phyloP scores from a whole-genome alignment of 768 basidiomycete species.

The Mycena sanguinolenta region DNA sequence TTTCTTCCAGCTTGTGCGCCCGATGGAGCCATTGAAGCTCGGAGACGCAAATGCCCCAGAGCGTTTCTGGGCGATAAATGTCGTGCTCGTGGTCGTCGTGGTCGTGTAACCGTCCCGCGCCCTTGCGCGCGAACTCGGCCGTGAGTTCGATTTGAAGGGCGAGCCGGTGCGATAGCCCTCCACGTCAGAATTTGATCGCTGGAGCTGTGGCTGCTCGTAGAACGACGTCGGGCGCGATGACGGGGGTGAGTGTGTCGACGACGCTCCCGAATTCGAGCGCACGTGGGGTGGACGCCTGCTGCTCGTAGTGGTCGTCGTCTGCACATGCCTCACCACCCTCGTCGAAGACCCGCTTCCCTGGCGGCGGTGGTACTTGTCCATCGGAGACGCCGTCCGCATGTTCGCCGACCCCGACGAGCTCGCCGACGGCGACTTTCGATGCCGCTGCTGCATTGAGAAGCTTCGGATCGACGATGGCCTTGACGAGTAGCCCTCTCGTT shows the following conservation, averaged over 20 bases:
- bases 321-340: conserved; percentile 78
- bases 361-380: conserved; percentile 84
- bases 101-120: conserved; percentile 49
- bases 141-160: conserved; percentile 68
- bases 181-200: conserved; percentile 63
- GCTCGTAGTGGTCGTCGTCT: conserved; percentile 49
- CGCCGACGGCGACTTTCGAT: conserved; percentile 82
- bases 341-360: conserved; percentile 88
- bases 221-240: conserved; percentile 86
- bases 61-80: conserved; percentile 88
- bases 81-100: conserved; percentile 56
- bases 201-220: conserved; percentile 62
- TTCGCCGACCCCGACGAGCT: conserved; percentile 81
- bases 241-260: conserved; percentile 80
- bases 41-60: conserved; percentile 73
- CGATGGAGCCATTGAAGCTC: conserved; percentile 57
- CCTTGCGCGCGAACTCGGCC: conserved; percentile 63
- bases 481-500: conserved; percentile 82
- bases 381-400: conserved; percentile 80
- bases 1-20: conserved; percentile 89
- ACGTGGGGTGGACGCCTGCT: conserved; percentile 63
- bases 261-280: conserved; percentile 82
- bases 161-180: conserved; percentile 75
- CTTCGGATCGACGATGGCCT: conserved; percentile 91
- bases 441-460: conserved; percentile 72